Percentiles rank a stretch among this genome's conserved stretches.
Evolutionary conservation across 768 basidiomycete genomes (phyloP).

Genomic region (Lyophyllum shimeji): DNA sequence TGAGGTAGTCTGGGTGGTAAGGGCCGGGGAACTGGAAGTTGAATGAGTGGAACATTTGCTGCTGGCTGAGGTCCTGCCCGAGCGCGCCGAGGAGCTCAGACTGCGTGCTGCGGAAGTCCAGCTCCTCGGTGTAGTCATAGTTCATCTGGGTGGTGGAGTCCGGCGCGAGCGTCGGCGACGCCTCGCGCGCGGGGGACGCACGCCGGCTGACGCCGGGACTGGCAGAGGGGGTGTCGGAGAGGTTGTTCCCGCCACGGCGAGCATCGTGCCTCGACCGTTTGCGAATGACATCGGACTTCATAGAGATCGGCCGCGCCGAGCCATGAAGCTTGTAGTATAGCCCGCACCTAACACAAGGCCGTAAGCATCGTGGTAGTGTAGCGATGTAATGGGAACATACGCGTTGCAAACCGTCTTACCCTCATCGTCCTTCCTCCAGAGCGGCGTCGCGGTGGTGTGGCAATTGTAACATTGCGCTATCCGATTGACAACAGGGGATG

Average conservation of each 20-base stretch:
- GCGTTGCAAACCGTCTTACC: constrained; percentile 91
- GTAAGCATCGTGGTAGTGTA: constrained; percentile 1
- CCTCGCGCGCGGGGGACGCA: constrained; percentile 62
- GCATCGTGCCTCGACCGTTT: constrained; percentile 85
- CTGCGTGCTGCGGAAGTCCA: constrained; percentile 37
- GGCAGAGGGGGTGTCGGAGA: constrained; percentile 71
- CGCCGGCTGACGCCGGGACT: constrained; percentile 76
- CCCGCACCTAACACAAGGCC: constrained; percentile 55
- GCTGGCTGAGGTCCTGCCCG: constrained; percentile 28
- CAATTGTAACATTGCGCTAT: constrained; percentile 89
- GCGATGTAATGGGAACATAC: constrained; percentile 41
- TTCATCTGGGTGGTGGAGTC: constrained; percentile 64
- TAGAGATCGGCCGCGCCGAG: constrained; percentile 81
- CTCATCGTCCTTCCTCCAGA: constrained; percentile 91
- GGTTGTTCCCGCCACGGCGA: constrained; percentile 50
- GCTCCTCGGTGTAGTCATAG: constrained; percentile 51
- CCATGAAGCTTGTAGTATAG: constrained; percentile 87
- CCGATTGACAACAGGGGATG: constrained; percentile 29
- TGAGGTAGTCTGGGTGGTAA: constrained; percentile 71
- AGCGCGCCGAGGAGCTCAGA: constrained; percentile 55
- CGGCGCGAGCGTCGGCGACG: constrained; percentile 66
- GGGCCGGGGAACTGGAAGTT: constrained; percentile 62
- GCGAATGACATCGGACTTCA: constrained; percentile 90
- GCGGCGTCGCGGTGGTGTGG: constrained; percentile 84
- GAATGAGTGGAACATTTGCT: constrained; percentile 30